Conservation (phyloP, 1,284 basidiomycete species). For the Ustanciosporium gigantosporum region DNA sequence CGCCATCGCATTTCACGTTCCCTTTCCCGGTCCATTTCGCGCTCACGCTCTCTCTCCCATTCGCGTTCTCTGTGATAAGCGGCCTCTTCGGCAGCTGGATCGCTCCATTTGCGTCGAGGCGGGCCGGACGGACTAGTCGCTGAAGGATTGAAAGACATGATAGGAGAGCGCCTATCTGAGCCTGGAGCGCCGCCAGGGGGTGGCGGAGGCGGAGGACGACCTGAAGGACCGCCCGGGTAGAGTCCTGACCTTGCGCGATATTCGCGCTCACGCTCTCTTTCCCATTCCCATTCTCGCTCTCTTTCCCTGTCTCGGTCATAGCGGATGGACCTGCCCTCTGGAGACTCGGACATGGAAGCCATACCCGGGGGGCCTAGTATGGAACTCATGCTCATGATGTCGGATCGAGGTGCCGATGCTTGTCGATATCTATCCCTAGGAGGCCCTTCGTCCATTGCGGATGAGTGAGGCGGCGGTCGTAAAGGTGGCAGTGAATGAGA, state of each 20-base stretch:
- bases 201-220: conserved; percentile 16
- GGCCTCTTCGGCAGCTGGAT: conserved; percentile 35
- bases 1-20: conserved; percentile 37
- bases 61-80: conserved; percentile 28
- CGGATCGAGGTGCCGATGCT: conserved; percentile 16
- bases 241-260: conserved; percentile 7
- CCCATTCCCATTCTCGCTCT: conserved; percentile 15
- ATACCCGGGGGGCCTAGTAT: conserved; percentile 35
- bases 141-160: conserved; percentile 11
- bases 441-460: conserved; percentile 19
- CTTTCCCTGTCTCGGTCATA: conserved; percentile 15
- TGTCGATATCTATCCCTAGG: conserved; percentile 27
- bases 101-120: conserved; percentile 48
- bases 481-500: conserved; percentile 20
- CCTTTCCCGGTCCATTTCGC: conserved; percentile 26
- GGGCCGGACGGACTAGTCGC: conserved; percentile 25
- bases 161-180: conserved; percentile 19
- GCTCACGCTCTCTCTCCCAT: conserved; percentile 36
- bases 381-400: conserved; percentile 51
- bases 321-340: conserved; percentile 18
- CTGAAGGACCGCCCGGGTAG: conserved; percentile 18
- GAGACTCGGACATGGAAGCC: conserved; percentile 1
- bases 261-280: conserved; percentile 18
- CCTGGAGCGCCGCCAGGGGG: not conserved
- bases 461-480: conserved; percentile 20